Percentiles rank a stretch among this genome's conserved stretches.
These are phyloP conservation scores for Scleroderma citrinum DNA, from an alignment of 768 basidiomycete species.

Conservation along the genomic window DNA sequence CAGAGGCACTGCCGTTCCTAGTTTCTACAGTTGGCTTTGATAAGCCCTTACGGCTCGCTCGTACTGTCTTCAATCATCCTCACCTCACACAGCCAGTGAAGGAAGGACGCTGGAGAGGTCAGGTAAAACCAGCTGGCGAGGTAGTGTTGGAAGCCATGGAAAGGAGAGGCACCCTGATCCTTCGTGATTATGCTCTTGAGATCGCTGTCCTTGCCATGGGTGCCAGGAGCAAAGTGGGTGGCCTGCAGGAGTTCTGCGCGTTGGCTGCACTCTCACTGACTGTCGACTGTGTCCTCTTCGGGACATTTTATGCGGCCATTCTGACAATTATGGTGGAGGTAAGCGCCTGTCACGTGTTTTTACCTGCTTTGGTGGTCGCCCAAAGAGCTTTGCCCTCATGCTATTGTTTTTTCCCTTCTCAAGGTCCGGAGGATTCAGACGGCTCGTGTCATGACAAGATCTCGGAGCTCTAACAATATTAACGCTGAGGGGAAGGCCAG, in stretches of 20 bases:
- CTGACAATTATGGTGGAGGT: conserved; percentile 97
- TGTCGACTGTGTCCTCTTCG: conserved; percentile 83
- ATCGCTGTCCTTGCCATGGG: conserved; percentile 86
- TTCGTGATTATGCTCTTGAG: conserved; percentile 91
- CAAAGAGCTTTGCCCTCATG: conserved; percentile 4
- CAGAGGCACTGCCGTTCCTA: conserved; percentile 94
- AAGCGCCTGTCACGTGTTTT: conserved; percentile 16
- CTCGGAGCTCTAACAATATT: conserved; percentile 27
- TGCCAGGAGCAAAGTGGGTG: conserved; percentile 80
- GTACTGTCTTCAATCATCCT: conserved; percentile 83
- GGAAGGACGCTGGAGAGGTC: conserved; percentile 36
- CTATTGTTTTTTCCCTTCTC: conserved; percentile 6
- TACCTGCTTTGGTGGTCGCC: not conserved
- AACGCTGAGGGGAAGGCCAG: conserved; percentile 26
- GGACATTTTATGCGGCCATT: conserved; percentile 85
- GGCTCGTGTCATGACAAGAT: conserved; percentile 45
- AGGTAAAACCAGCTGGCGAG: conserved; percentile 71
- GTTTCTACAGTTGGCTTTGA: conserved; percentile 98
- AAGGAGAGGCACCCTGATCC: conserved; percentile 73
- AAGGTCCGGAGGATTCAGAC: conserved; percentile 70
- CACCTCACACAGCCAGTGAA: conserved; percentile 40
- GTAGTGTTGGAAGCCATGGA: conserved; percentile 82
- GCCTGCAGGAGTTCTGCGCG: conserved; percentile 90
- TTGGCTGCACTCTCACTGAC: conserved; percentile 84
- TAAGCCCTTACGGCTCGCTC: conserved; percentile 89